phyloP scores from a whole-genome alignment of 192 early-diverging fungal genomes.

The Diversispora epigaea region DNA sequence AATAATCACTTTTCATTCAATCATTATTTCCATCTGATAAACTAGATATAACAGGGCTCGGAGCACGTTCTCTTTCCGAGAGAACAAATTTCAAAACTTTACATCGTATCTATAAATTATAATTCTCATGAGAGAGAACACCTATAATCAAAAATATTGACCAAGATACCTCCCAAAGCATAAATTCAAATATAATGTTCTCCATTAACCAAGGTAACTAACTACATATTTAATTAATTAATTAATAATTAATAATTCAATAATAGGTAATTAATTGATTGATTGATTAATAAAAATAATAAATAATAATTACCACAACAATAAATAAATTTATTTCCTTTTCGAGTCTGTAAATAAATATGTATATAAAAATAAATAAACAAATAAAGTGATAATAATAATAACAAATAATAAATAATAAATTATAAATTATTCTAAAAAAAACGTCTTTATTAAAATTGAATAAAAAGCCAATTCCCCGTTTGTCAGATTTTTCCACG shows the following conservation, averaged over 20 bases:
- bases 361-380: background rate
- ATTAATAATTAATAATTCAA: background rate
- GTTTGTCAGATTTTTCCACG: conserved; percentile 32
- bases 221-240: background rate
- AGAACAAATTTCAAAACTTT: conserved; percentile 28
- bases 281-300: conserved; percentile 34
- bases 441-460: conserved; percentile 31
- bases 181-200: conserved; percentile 33
- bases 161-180: conserved; percentile 15
- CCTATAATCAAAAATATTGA: conserved; percentile 30
- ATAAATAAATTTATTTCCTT: conserved; percentile 32
- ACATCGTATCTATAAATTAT: conserved; percentile 25
- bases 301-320: no score
- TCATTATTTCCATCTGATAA: background rate
- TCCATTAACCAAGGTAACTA: conserved; percentile 25
- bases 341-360: conserved; percentile 25
- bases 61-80: conserved; percentile 10
- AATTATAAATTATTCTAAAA: background rate
- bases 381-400: background rate
- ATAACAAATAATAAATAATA: background rate
- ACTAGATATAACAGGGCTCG: background rate
- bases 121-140: background rate
- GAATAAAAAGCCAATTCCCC: conserved; percentile 28
- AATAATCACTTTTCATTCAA: no score
- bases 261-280: background rate